phyloP scores from a whole-genome alignment of 2,329 filamentous ascomycete genomes.

The Lachnellula suecica region DNA sequence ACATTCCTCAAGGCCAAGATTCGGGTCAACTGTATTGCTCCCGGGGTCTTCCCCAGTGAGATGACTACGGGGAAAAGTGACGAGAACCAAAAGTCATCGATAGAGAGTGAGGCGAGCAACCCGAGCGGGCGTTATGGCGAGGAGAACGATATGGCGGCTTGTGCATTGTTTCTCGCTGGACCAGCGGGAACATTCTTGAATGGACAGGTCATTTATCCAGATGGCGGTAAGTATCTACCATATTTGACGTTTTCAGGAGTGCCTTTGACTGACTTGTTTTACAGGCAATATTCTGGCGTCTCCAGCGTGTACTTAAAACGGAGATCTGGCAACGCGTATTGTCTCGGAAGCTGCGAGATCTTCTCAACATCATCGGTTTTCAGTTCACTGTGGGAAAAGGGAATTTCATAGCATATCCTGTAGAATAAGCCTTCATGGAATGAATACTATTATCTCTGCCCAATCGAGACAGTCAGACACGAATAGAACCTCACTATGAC shows the following conservation, averaged over 20 bases:
- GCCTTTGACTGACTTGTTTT: constrained; percentile 4
- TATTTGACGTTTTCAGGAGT: background rate
- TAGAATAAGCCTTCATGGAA: no score
- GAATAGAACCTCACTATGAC: background rate
- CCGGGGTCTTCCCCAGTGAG: constrained; percentile 44
- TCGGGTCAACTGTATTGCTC: constrained; percentile 56
- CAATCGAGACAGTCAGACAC: no score
- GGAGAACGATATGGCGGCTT: constrained; percentile 51
- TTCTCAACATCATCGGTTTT: no score
- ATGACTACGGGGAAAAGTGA: constrained; percentile 46
- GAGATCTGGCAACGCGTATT: background rate
- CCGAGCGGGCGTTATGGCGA: constrained; percentile 41
- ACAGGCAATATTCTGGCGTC: constrained; percentile 30
- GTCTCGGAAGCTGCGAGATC: background rate
- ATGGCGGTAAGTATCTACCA: constrained; percentile 37
- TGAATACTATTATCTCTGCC: no score
- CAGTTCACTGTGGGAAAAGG: no score
- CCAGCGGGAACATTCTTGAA: constrained; percentile 51
- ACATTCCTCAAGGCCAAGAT: constrained; percentile 51
- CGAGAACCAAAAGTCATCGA: constrained; percentile 50
- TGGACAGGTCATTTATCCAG: constrained; percentile 51
- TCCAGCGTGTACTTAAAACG: constrained; percentile 27
- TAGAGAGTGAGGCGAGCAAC: constrained; percentile 49
- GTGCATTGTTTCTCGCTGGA: constrained; percentile 49
- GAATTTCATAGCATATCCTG: no score